Conservation (phyloP, 2,329 filamentous ascomycete genomes). For the Curvularia hawaiiensis region DNA sequence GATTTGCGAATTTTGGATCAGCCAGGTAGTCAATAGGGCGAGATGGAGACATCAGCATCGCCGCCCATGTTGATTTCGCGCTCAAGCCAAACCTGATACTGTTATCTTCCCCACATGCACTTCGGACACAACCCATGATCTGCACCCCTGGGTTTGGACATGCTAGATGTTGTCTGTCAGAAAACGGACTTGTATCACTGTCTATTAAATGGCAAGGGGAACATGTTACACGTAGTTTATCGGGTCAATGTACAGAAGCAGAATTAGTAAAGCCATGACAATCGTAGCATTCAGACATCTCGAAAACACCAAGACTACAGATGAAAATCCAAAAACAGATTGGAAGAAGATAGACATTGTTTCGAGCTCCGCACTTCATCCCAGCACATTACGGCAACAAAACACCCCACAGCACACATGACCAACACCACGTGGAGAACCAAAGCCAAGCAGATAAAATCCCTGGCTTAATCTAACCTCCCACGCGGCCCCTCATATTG, state of each 20-base stretch:
- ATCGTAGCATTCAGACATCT: neutral
- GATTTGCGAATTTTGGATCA: neutral
- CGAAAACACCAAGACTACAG: neutral
- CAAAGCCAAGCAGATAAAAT: neutral
- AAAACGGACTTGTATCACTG: no score
- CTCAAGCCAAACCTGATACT: neutral
- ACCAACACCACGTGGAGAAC: neutral
- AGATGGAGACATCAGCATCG: neutral
- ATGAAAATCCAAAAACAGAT: neutral
- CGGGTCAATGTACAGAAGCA: neutral
- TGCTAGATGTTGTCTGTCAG: neutral
- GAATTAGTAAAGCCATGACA: neutral
- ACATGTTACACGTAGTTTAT: neutral
- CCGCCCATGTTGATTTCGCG: neutral
- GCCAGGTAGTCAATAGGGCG: neutral
- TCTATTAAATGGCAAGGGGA: no score
- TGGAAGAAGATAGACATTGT: no score
- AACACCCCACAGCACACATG: neutral
- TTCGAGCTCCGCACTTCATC: neutral
- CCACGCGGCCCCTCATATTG: neutral
- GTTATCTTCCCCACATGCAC: neutral
- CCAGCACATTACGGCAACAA: neutral
- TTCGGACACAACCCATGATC: neutral
- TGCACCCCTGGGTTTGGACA: neutral
- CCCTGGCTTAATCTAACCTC: neutral